phyloP scores from a whole-genome alignment of 2,329 filamentous ascomycete species.

The Penicillium olsonii region DNA sequence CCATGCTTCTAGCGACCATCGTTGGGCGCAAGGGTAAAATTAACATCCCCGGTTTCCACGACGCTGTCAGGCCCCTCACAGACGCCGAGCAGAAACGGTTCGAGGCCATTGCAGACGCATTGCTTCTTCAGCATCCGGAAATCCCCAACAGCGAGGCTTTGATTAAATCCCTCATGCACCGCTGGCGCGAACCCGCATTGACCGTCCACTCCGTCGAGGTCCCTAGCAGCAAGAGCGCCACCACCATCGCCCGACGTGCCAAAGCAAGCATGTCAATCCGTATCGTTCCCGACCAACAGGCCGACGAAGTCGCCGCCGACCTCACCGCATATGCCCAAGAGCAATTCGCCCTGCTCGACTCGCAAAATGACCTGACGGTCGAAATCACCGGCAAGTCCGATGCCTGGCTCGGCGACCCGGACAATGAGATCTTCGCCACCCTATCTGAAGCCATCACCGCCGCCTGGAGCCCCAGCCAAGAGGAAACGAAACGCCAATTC shows the following conservation, averaged over 20 bases:
- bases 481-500: constrained; percentile 36
- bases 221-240: constrained; percentile 81
- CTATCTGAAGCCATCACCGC: constrained; percentile 82
- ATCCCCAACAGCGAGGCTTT: constrained; percentile 67
- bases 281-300: constrained; percentile 89
- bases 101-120: constrained; percentile 75
- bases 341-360: constrained; percentile 73
- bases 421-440: constrained; percentile 86
- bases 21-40: constrained; percentile 80
- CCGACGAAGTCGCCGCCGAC: constrained; percentile 70
- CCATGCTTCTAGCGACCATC: constrained; percentile 76
- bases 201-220: constrained; percentile 87
- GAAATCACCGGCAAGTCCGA: constrained; percentile 92
- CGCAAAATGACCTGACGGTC: constrained; percentile 77
- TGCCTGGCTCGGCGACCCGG: constrained; percentile 91
- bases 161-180: constrained; percentile 81
- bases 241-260: constrained; percentile 81
- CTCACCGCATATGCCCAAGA: constrained; percentile 68
- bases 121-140: constrained; percentile 71
- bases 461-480: constrained; percentile 65
- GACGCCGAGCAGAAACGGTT: constrained; percentile 77
- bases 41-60: constrained; percentile 85
- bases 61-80: constrained; percentile 74
- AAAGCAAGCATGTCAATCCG: constrained; percentile 87
- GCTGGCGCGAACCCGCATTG: constrained; percentile 92